Evolutionary conservation across 768 basidiomycete genomes (phyloP).

Genomic region (Lactarius quietus): DNA sequence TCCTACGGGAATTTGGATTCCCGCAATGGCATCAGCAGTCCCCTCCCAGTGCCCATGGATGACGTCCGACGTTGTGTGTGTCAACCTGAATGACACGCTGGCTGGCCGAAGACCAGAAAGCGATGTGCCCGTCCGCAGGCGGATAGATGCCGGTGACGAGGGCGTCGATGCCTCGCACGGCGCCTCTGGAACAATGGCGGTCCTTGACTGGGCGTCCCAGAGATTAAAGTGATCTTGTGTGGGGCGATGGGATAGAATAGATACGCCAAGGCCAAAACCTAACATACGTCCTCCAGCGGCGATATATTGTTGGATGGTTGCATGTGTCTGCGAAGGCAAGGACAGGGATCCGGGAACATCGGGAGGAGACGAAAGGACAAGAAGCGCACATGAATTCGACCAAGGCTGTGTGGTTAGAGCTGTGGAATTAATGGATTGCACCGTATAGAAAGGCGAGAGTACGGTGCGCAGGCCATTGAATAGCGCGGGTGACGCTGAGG

Average conservation of each 20-base stretch:
- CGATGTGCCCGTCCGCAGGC: conserved; percentile 6
- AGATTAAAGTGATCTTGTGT: conserved; percentile 35
- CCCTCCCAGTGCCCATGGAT: conserved; percentile 17
- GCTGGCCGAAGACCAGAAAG: conserved; percentile 15
- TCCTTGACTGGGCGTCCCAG: conserved; percentile 39
- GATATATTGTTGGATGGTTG: conserved; percentile 55
- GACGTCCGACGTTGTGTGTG: neutral
- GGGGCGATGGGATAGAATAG: conserved; percentile 37
- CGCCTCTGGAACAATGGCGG: conserved; percentile 10
- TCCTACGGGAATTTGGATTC: conserved; percentile 18
- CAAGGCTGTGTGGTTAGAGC: conserved; percentile 70
- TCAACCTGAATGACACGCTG: conserved; percentile 10
- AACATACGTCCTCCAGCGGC: conserved; percentile 68
- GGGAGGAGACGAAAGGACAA: conserved; percentile 64
- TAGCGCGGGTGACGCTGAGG: conserved; percentile 35
- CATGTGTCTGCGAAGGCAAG: conserved; percentile 37
- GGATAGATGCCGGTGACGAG: conserved; percentile 7
- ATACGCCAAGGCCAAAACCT: conserved; percentile 59
- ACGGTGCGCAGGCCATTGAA: conserved; percentile 44
- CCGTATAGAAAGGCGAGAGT: conserved; percentile 71
- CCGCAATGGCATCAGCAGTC: conserved; percentile 10
- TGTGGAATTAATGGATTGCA: conserved; percentile 61
- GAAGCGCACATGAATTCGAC: conserved; percentile 67
- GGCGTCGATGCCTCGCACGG: neutral
- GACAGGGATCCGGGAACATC: conserved; percentile 41